phyloP scores from a whole-genome alignment of 441 rosid genomes.

The Pelargonium australe region DNA sequence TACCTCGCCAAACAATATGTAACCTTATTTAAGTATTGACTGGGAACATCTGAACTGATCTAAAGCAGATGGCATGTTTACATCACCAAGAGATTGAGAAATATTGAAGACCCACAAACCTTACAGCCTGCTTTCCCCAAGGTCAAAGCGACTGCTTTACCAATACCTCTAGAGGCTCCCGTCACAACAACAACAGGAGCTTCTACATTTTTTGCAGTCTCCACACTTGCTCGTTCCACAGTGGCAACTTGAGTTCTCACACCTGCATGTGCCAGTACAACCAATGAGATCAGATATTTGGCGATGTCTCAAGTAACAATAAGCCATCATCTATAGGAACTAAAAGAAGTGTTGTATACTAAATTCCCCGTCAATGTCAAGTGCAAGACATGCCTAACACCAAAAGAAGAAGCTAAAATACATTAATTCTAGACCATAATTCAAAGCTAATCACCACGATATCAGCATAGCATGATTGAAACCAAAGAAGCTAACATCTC shows the following conservation, averaged over 20 bases:
- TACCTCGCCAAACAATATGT: neutral
- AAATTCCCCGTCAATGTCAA: neutral
- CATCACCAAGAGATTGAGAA: neutral
- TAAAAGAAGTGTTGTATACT: neutral
- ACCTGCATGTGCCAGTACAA: conserved; percentile 25
- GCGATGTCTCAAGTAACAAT: neutral
- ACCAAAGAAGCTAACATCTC: neutral
- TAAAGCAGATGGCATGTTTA: neutral
- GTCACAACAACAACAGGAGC: conserved; percentile 80
- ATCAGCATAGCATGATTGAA: neutral
- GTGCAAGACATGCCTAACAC: neutral
- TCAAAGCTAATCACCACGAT: neutral
- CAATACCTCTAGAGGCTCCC: conserved; percentile 97
- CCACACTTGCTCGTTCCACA: conserved; percentile 37
- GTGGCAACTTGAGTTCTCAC: conserved; percentile 60
- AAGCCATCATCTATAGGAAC: neutral
- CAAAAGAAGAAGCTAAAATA: neutral
- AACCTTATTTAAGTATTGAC: neutral
- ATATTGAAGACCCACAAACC: conserved; percentile 34
- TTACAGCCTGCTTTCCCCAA: conserved; percentile 89
- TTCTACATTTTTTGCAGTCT: conserved; percentile 44
- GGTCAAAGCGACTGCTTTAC: conserved; percentile 77
- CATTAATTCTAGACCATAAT: neutral
- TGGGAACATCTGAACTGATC: neutral
- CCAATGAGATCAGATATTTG: neutral